Base-by-base conservation (phyloP, 1,139 yeast genomes). In the Diutina siamensis region DNA sequence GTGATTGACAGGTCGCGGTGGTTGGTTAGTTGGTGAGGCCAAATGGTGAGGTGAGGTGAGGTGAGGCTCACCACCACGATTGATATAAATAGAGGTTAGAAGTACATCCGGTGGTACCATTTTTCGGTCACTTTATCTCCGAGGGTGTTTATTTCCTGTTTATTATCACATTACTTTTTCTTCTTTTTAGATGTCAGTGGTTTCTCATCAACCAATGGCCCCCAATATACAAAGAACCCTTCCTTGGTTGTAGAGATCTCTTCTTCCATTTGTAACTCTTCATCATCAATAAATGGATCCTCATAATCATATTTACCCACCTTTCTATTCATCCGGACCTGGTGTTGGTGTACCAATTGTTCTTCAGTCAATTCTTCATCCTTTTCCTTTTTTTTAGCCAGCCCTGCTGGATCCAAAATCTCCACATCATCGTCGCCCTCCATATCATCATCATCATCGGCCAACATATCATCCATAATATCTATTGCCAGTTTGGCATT, bases 251-350 rank as follows among this genome's bases (percentile, higher is more conserved):
- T 79, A 2, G 94, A 92, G 9, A 95, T 80, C 54, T 85, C 94
- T 59, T 89, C 97, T 61, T 92, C 97, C 85, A 94, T 85, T 50
- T 80, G 76, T 55, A 88, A 68, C 62, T 92, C 99, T 25, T 85
- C 77, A 61, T 94, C 98, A 64, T 94, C 99, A 50, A 94, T 92
- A 57, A 94, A 94, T 1, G 98, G 98, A 63, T 94, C 99, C 50
- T 85, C 82, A 46, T 78, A 71, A 59, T 94, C 98, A 61, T 94
- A 94, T 57, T 87, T 88, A 8, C 97, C 96, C 45, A 82, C 83
- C 61, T 78, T 74, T 50, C 88, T 71, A 57, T 80, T 81, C 64
- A 73, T 73, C 50, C 64, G 69, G 44, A 66, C 62, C 48, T 68
- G 72, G 50, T 69, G 74, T 48, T 62, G 67, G 49, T 67, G 61